Conservation (phyloP, 2,329 filamentous ascomycete species). For the Botrytis hyacinthi region DNA sequence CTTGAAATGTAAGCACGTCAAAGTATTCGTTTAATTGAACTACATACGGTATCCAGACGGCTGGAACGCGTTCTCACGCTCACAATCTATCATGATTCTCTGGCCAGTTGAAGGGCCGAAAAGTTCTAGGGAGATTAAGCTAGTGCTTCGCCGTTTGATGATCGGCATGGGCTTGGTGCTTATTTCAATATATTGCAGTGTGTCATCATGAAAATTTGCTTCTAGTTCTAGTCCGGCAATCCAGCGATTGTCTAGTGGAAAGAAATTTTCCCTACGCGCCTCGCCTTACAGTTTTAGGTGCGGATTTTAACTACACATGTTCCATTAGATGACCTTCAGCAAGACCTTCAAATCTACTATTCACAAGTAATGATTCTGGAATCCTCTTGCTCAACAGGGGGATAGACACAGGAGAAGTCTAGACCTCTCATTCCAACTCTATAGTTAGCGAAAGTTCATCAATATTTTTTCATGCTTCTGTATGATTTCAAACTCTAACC, state of each 20-base stretch:
- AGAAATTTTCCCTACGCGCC: neutral
- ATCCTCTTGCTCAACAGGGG: neutral
- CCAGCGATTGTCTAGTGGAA: neutral
- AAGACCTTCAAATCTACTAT: neutral
- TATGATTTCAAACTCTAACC: too few relatives aligned
- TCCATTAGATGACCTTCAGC: neutral
- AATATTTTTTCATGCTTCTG: neutral
- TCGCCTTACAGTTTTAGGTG: neutral
- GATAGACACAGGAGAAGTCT: neutral
- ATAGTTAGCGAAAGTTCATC: neutral
- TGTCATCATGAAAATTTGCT: neutral
- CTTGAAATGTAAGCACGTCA: constrained; percentile 11
- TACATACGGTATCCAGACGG: neutral
- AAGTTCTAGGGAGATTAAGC: neutral
- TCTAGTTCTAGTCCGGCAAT: neutral
- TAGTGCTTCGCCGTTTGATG: neutral
- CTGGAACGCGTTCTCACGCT: neutral
- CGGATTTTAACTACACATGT: neutral
- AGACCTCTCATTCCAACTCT: neutral
- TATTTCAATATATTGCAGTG: neutral
- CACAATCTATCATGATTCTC: neutral
- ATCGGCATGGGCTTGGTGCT: neutral
- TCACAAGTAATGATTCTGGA: neutral
- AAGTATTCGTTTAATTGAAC: neutral
- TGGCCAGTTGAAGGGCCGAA: neutral